A percentile compares a stretch with the other conserved stretches of the same genome.
These are phyloP conservation scores for Amaranthus hypochondriacus DNA, from an alignment of 148 eudicot species.

Conservation along the genomic window DNA sequence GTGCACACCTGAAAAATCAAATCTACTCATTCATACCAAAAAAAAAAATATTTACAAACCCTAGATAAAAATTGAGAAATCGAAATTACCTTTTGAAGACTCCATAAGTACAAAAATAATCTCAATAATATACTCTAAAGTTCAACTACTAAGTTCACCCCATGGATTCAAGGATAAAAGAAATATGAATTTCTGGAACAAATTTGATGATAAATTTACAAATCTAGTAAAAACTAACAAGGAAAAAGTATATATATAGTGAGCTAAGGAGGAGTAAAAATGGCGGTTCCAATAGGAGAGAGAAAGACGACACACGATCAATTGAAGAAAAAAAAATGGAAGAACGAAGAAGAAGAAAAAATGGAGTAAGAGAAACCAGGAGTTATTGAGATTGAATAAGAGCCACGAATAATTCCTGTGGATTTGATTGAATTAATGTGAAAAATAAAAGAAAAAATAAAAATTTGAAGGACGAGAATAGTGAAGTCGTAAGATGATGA, in stretches of 20 bases:
- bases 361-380: slow-evolving; percentile 18
- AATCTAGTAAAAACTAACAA: too few species aligned
- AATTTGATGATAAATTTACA: too few species aligned
- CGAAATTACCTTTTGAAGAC: slow-evolving; percentile 2
- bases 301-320: neutral
- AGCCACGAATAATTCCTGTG: slow-evolving; percentile 49
- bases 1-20: slow-evolving; percentile 41
- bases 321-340: neutral
- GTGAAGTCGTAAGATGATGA: neutral
- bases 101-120: too few species aligned
- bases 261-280: neutral
- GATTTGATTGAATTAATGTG: slow-evolving; percentile 18
- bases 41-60: neutral
- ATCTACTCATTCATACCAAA: neutral
- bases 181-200: neutral
- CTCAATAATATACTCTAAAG: neutral
- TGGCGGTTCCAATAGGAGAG: slow-evolving; percentile 3
- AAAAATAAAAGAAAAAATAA: slow-evolving; percentile 14
- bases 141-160: slow-evolving; percentile 11
- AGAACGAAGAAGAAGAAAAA: neutral
- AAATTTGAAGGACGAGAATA: slow-evolving; percentile 26
- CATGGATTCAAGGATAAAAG: slow-evolving; percentile 2
- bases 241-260: neutral
- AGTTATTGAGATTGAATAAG: slow-evolving; percentile 28
- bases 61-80: neutral